Evolutionary conservation across 2,329 filamentous ascomycete species (phyloP), one percentile per base, ranked within the genome.

Genomic region (Cordyceps javanica): DNA sequence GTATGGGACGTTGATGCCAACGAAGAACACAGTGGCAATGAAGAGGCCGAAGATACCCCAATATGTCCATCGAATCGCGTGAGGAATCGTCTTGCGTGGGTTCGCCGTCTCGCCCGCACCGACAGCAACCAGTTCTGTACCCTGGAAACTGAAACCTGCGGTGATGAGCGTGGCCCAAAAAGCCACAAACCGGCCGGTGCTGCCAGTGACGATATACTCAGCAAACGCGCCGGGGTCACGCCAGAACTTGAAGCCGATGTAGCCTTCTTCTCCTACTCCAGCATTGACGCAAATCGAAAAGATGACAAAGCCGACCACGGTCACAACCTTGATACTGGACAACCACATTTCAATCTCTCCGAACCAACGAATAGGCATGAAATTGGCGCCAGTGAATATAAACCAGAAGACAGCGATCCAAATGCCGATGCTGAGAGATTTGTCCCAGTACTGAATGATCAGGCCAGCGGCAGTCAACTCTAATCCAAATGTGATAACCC

Each of bases 261-360:
- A 86, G n/a, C 86, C 86, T 61, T 90, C 76, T 16, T 82, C 66
- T 21, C 88, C 86, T 6, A 78, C 87, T 46, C 88, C 89, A 3
- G 86, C 87, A 66, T 90, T 86, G 72, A 91, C 80, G 70, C 86
- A 88, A 64, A 91, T 87, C 62, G 80, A 83, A 64, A 91, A 89
- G 67, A 92, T 85, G 75, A 90, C 80, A 74, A 91, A 90, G 42
- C 88, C 88, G 44, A 89, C 55, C 39, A 91, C 82, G 28, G 88
- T 89, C 51, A 91, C 65, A 57, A 92, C 87, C 71, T 93, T 93
- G 76, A 93, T 83, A 58, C 78, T 82, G 6, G 87, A 85, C 64
- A 92, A 85, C 81, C 86, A 91, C 72, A 91, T 90, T 69, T 93
- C 90, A 28, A 90, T 76, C 67, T 92, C 87, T 39, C 88, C 89